Evolutionary conservation across 2,329 filamentous ascomycete genomes (phyloP), one percentile per base, ranked within the genome.

Genomic region (Aureobasidium namibiae): DNA sequence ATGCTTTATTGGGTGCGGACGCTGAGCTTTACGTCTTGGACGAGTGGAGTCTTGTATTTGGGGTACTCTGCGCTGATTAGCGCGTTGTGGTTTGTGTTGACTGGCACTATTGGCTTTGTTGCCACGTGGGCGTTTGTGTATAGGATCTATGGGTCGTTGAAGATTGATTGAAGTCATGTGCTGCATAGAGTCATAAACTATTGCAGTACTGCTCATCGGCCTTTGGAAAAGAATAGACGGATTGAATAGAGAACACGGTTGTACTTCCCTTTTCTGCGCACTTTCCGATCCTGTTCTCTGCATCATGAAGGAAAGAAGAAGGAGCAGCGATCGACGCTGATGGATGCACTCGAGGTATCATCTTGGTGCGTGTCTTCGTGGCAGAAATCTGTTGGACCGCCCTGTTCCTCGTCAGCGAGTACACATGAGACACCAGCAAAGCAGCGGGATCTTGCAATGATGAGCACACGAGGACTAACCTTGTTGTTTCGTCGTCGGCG

Each of bases 101-200:
- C 91, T 61, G 94, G 92, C 33, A 89, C 92, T 0, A 97, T 99
- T 70, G 94, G 94, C 59, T 96, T 94, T 78, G 90, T 96, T 67
- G 85, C 94, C 9, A 95, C 90, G 72, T 97, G 92, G 90, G 82
- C 88, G 71, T 99, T 99, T 71, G 88, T 95, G 56, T 84, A 89
- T 65, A 92, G 89, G 73, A 99, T 99, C 62, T 99, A 99, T 73
- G 79, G 85, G 24, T 96, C 92, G n/a, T 95, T 99, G 77, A 99
- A 99, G 80, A 91, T 99, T 64, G 94, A 99, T 72, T 99, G 31
- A 57, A 26, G 26, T 9, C 14, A 48, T 41, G 38, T n/a, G n/a
- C n/a, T n/a, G n/a, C n/a, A 18, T 41, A 7, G 38, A 9, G 5
- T 6, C 16, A 9, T 9, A 7, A 4, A 6, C 5, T 13, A n/a